phyloP scores from a whole-genome alignment of 139 green algal species.

The Cymbomonas tetramitiformis region DNA sequence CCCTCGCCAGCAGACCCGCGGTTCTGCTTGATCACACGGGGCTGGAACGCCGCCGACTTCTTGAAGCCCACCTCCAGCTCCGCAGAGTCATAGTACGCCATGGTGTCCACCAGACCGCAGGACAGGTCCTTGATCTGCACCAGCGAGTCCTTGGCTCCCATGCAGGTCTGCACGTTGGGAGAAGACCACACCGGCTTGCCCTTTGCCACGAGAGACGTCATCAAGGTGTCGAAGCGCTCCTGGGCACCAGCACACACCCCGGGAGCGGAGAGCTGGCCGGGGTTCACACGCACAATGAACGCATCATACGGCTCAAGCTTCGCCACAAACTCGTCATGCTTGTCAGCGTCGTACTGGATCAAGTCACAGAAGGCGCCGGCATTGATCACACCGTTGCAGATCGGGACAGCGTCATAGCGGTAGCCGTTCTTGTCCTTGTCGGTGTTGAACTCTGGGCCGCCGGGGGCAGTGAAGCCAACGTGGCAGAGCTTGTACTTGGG shows the following conservation, averaged over 20 bases:
- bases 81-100: slow-evolving; percentile 25
- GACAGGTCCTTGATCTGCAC: slow-evolving; percentile 25
- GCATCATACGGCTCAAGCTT: slow-evolving; percentile 2
- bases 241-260: neutral
- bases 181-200: slow-evolving; percentile 2
- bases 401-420: slow-evolving; percentile 23
- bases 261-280: slow-evolving; percentile 10
- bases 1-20: slow-evolving; percentile 24
- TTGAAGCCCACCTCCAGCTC: slow-evolving; percentile 20
- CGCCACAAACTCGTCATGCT: neutral
- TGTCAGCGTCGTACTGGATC: slow-evolving; percentile 19
- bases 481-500: too few species aligned
- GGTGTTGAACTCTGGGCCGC: too few species aligned
- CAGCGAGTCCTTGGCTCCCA: slow-evolving; percentile 25
- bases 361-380: slow-evolving; percentile 6
- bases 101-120: slow-evolving; percentile 24
- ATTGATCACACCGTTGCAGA: slow-evolving; percentile 28
- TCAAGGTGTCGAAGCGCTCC: slow-evolving; percentile 6
- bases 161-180: slow-evolving; percentile 13
- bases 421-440: slow-evolving; percentile 25
- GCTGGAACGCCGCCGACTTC: slow-evolving; percentile 8
- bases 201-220: neutral
- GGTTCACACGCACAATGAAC: slow-evolving; percentile 25
- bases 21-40: slow-evolving; percentile 32
- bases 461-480: too few species aligned